Conservation (phyloP, 176 grass and related monocot species). For the Alloteropsis semialata region DNA sequence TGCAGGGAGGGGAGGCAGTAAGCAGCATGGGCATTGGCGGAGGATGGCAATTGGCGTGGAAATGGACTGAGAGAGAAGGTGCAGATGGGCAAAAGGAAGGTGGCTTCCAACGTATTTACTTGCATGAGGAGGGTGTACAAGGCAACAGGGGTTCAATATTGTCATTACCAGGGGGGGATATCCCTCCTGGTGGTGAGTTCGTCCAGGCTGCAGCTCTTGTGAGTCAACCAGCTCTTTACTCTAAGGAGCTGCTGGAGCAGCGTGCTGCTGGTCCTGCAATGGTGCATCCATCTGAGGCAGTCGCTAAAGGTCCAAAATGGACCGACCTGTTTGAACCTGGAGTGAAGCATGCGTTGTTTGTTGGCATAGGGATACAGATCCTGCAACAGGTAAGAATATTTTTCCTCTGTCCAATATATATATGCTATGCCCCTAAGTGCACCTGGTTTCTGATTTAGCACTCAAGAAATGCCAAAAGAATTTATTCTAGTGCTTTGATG, state of each 20-base stretch:
- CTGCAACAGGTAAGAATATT: slow-evolving; percentile 78
- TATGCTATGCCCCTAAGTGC: background rate
- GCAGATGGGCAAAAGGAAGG: slow-evolving; percentile 75
- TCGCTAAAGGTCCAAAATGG: slow-evolving; percentile 65
- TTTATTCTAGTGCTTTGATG: background rate
- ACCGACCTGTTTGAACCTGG: slow-evolving; percentile 81
- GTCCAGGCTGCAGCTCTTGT: slow-evolving; percentile 95
- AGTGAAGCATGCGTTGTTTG: slow-evolving; percentile 76
- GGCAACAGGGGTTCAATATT: slow-evolving; percentile 74
- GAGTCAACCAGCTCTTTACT: slow-evolving; percentile 83
- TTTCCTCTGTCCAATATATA: background rate
- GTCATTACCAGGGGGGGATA: slow-evolving; percentile 62
- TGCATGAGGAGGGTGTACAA: slow-evolving; percentile 76
- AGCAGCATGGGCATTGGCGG: slow-evolving; percentile 97
- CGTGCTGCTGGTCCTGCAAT: slow-evolving; percentile 81
- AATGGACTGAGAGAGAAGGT: slow-evolving; percentile 90
- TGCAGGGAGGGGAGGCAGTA: slow-evolving; percentile 60
- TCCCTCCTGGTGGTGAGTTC: slow-evolving; percentile 68
- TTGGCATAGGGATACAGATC: slow-evolving; percentile 89
- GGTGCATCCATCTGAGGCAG: slow-evolving; percentile 75
- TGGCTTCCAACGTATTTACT: slow-evolving; percentile 93
- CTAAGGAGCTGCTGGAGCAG: slow-evolving; percentile 72
- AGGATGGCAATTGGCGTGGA: slow-evolving; percentile 98
- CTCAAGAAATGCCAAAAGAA: background rate
- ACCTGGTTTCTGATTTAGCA: background rate